phyloP scores from a whole-genome alignment of 768 basidiomycete species.

The Auricularia sp. region DNA sequence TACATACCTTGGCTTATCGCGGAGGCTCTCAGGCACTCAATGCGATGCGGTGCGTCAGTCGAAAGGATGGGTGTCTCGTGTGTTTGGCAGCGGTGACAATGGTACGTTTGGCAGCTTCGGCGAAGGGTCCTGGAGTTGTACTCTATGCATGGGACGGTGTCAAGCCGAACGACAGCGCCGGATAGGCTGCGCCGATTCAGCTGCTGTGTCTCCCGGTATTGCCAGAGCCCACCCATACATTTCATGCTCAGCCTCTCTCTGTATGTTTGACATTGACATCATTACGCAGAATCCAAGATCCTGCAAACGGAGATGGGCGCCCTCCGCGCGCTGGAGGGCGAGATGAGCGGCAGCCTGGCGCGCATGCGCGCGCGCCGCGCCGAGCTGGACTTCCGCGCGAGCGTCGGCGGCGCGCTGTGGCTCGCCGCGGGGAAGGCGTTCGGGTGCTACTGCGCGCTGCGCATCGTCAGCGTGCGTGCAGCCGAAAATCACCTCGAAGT shows the following conservation, averaged over 20 bases:
- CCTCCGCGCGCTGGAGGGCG: slow-evolving; percentile 53
- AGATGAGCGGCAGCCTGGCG: slow-evolving; percentile 52
- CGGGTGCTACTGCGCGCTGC: slow-evolving; percentile 55
- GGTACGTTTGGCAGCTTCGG: neutral
- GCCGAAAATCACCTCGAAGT: neutral
- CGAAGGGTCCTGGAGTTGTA: no score
- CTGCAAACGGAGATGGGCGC: slow-evolving; percentile 50
- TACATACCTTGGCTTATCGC: no score
- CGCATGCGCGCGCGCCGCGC: slow-evolving; percentile 39
- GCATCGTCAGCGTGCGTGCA: slow-evolving; percentile 48
- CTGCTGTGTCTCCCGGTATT: no score
- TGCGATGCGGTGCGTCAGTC: no score
- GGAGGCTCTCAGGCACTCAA: no score
- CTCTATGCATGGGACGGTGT: no score
- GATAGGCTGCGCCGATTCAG: no score
- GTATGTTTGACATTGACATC: no score
- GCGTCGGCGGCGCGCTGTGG: slow-evolving; percentile 43
- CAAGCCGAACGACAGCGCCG: no score
- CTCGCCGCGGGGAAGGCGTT: slow-evolving; percentile 41
- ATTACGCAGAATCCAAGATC: neutral
- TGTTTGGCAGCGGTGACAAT: neutral
- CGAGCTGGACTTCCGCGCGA: slow-evolving; percentile 38
- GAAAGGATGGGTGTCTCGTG: neutral
- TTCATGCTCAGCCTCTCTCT: no score
- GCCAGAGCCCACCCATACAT: no score